These are phyloP conservation scores for Helichrysum umbraculigerum DNA, from an alignment of 129 eudicot species.

Conservation along the genomic window DNA sequence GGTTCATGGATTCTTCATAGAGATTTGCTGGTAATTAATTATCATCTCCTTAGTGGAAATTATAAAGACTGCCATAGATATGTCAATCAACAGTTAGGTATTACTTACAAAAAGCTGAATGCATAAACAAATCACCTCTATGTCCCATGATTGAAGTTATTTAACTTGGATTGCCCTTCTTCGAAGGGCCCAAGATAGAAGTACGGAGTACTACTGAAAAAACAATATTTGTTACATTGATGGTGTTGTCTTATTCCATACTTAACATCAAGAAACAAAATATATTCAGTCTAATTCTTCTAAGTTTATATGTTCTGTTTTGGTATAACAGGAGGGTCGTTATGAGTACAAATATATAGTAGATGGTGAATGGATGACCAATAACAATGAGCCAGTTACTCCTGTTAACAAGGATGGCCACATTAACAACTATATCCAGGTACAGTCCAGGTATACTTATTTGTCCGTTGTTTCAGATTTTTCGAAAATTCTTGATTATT, in stretches of 20 bases:
- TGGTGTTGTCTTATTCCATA: neutral
- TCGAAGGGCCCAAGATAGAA: neutral
- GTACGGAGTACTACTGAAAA: neutral
- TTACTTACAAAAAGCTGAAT: neutral
- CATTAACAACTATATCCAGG: constrained; percentile 79
- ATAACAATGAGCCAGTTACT: constrained; percentile 61
- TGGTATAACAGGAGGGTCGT: constrained; percentile 64
- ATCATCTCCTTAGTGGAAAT: neutral
- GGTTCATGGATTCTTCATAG: constrained; percentile 74
- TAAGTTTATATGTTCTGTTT: neutral
- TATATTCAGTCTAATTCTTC: constrained; percentile 7
- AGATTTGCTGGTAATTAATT: constrained; percentile 68
- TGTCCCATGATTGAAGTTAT: neutral
- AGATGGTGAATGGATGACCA: constrained; percentile 86
- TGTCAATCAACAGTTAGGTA: too few relatives aligned
- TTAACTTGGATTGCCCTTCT: neutral
- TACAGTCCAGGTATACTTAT: constrained; percentile 13
- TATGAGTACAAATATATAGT: constrained; percentile 95
- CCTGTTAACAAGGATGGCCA: constrained; percentile 78
- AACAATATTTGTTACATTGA: neutral
- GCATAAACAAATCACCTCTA: neutral
- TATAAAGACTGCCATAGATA: constrained; percentile 11
- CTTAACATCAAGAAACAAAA: neutral
- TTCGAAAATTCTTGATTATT: neutral
- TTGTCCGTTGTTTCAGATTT: neutral